These are phyloP conservation scores for Sugiyamaella smithiae DNA, from an alignment of 805 yeast species.

Conservation along the genomic window DNA sequence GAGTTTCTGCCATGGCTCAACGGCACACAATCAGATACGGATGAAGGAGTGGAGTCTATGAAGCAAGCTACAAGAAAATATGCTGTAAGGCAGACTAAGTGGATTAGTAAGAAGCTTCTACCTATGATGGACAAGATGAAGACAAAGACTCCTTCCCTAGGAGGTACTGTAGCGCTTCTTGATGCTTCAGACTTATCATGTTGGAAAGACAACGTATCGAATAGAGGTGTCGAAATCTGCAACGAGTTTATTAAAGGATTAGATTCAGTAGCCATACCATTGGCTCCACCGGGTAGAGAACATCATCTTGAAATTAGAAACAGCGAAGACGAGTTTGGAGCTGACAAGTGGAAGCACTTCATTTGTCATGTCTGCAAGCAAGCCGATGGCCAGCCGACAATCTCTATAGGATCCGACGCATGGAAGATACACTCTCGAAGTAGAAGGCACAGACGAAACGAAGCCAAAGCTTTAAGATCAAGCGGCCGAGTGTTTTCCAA, in stretches of 20 bases:
- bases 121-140: conserved; percentile 55
- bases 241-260: conserved; percentile 35
- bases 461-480: not conserved
- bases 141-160: conserved; percentile 47
- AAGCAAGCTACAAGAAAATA: conserved; percentile 80
- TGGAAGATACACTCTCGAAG: conserved; percentile 69
- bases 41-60: conserved; percentile 66
- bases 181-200: conserved; percentile 69
- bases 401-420: conserved; percentile 70
- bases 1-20: conserved; percentile 30
- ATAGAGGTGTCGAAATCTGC: conserved; percentile 54
- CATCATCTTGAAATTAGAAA: conserved; percentile 29
- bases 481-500: not conserved
- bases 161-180: conserved; percentile 63
- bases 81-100: conserved; percentile 83
- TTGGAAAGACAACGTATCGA: conserved; percentile 60
- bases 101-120: conserved; percentile 74
- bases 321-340: conserved; percentile 22
- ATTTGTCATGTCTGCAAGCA: conserved; percentile 65
- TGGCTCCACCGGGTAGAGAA: conserved; percentile 39
- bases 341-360: conserved; percentile 60
- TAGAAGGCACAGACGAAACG: conserved; percentile 51
- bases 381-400: conserved; percentile 46
- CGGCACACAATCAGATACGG: conserved; percentile 32
- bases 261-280: not conserved